A percentile compares a stretch with the other conserved stretches of the same genome.
These are phyloP conservation scores for Sphaerosporella brunnea DNA, from an alignment of 495 filamentous ascomycete species.

Conservation along the genomic window DNA sequence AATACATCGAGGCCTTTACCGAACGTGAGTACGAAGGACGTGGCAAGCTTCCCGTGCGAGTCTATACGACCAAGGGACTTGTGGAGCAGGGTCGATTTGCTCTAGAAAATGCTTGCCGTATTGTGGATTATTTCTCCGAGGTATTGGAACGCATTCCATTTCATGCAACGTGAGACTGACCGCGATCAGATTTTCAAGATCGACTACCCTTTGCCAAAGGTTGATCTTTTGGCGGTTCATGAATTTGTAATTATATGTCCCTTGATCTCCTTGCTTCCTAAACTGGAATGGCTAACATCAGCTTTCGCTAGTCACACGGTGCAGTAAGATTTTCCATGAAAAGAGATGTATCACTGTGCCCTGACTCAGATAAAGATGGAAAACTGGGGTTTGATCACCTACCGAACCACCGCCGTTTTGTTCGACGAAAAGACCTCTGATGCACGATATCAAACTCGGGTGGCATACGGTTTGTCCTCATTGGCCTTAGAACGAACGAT, in stretches of 20 bases:
- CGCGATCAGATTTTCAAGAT: conserved; percentile 52
- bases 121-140: conserved; percentile 89
- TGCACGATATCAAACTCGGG: conserved; percentile 66
- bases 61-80: conserved; percentile 83
- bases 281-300: conserved; percentile 6
- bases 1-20: conserved; percentile 83
- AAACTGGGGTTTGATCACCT: conserved; percentile 94
- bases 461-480: conserved; percentile 63
- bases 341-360: too few species aligned
- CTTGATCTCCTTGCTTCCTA: not conserved
- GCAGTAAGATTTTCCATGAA: conserved; percentile 9
- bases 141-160: too few species aligned
- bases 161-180: not conserved
- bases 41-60: conserved; percentile 65
- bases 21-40: conserved; percentile 74
- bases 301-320: conserved; percentile 18
- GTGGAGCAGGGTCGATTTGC: conserved; percentile 78
- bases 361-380: conserved; percentile 31
- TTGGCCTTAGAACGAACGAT: too few species aligned
- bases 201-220: conserved; percentile 90
- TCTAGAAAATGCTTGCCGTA: conserved; percentile 65
- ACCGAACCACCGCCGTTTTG: conserved; percentile 79
- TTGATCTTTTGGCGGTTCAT: conserved; percentile 86
- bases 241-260: conserved; percentile 55
- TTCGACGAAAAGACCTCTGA: conserved; percentile 86